Base-by-base conservation (phyloP, 2,329 filamentous ascomycete genomes). In the Diaporthe eres region DNA sequence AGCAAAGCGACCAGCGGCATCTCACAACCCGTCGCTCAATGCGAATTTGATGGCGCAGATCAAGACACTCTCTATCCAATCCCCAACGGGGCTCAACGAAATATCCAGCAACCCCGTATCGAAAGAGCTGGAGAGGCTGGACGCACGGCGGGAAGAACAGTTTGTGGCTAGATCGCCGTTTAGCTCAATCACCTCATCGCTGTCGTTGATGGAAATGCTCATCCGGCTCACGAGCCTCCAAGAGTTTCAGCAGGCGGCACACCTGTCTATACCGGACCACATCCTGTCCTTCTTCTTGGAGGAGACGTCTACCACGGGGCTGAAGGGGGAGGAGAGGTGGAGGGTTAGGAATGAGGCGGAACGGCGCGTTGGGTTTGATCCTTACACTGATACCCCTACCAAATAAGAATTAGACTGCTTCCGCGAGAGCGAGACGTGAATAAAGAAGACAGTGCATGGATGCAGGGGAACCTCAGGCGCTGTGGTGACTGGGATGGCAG, bases 231-330 rank as follows among this genome's bases (percentile, higher is more conserved):
- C 94, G 6, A 95, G 95, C 31, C 90, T 98, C 19, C 96, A 98
- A 82, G 95, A 98, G 85, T 98, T 97, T 83, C 94, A 98, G 82
- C 96, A 98, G 86, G 90, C 92, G 55, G 95, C 94, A 0, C 95
- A 98, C 80, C 89, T 98, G n/a, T 91, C 95, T 9, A 97, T 98
- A 77, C 94, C 94, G 1, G 96, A 98, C 82, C 94, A 98, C 80
- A 91, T 98, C 2, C 87, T 98, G 55, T 95, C 93, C 71, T 97
- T 98, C 85, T 98, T 98, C 85, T 87, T 98, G 22, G 89, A 91
- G 76, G 88, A 91, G 74, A 88, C 87, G 2, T 90, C 89, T 9
- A 88, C 88, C 3, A 89, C 88, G 6, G 87, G 89, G 0, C 77
- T 90, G 28, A 81, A 82, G 9, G 88, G 88, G 4, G 85, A 88